Evolutionary conservation across 495 filamentous ascomycete species (phyloP).

Genomic region (Penicillium daleae): DNA sequence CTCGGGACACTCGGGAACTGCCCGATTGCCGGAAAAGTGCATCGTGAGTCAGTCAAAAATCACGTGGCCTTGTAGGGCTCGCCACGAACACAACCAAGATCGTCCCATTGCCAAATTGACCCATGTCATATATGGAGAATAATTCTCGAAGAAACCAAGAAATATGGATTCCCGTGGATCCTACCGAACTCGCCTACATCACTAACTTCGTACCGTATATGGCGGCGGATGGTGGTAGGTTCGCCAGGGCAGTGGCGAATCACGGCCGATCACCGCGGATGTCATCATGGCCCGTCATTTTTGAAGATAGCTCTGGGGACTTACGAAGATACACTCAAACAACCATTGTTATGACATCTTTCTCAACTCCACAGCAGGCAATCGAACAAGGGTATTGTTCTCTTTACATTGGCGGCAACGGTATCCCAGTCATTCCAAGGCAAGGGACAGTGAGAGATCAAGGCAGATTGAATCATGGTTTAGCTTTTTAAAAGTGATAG

Average conservation of each 20-base stretch:
- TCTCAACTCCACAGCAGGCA: not conserved
- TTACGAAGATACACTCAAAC: not conserved
- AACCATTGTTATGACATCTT: not conserved
- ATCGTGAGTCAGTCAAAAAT: slow-evolving; percentile 15
- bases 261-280: slow-evolving; percentile 8
- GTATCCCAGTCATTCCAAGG: not conserved
- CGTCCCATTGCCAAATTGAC: not conserved
- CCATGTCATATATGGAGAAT: not conserved
- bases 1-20: not conserved
- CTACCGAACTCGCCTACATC: not conserved
- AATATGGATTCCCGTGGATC: not conserved
- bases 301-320: not conserved
- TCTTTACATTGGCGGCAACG: not conserved
- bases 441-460: not conserved
- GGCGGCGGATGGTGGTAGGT: not conserved
- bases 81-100: not conserved
- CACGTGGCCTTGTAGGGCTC: slow-evolving; percentile 6
- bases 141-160: not conserved
- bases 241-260: slow-evolving; percentile 15
- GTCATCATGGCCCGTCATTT: slow-evolving; percentile 22
- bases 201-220: not conserved
- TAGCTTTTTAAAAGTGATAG: not conserved
- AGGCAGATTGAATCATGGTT: not conserved
- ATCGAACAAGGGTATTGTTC: not conserved
- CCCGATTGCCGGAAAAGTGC: not conserved